Conservation (phyloP, 1,284 basidiomycete species). For the Chalciporus sp. region DNA sequence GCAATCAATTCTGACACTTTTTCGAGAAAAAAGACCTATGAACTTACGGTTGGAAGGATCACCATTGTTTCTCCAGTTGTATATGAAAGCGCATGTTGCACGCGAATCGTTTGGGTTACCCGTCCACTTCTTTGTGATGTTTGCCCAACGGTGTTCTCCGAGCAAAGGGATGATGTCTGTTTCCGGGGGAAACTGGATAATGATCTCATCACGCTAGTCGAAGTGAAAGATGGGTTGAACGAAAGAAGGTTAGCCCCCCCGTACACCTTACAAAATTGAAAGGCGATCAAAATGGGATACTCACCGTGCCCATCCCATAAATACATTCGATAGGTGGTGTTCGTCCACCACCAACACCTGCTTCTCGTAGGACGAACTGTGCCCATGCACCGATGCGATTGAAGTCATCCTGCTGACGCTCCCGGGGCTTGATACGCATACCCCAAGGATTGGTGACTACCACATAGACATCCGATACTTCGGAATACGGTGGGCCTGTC, state of each 20-base stretch:
- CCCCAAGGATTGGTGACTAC: conserved; percentile 31
- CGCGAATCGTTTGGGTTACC: conserved; percentile 9
- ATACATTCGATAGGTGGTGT: conserved; percentile 26
- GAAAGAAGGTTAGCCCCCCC: conserved; percentile 1
- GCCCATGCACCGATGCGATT: conserved; percentile 30
- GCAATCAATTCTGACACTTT: background rate
- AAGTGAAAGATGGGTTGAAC: background rate
- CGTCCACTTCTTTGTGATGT: conserved; percentile 9
- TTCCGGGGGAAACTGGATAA: conserved; percentile 28
- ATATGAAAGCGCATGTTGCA: conserved; percentile 29
- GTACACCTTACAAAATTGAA: background rate
- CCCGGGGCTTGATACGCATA: conserved; percentile 7
- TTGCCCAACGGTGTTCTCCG: conserved; percentile 28
- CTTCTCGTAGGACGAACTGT: conserved; percentile 25
- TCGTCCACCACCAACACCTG: conserved; percentile 13
- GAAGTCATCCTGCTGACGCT: conserved; percentile 18
- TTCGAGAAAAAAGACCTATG: background rate
- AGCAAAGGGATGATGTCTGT: conserved; percentile 33
- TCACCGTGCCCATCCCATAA: conserved; percentile 34
- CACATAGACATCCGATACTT: conserved; percentile 26
- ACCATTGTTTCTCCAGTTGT: conserved; percentile 35
- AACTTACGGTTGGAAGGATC: conserved; percentile 35
- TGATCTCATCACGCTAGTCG: conserved; percentile 32
- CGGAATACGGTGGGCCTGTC: conserved; percentile 31
- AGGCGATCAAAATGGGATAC: conserved; percentile 7